Percentiles rank a stretch among this genome's conserved stretches.
Evolutionary conservation across 768 basidiomycete species (phyloP).

Genomic region (Russula dissimulans): DNA sequence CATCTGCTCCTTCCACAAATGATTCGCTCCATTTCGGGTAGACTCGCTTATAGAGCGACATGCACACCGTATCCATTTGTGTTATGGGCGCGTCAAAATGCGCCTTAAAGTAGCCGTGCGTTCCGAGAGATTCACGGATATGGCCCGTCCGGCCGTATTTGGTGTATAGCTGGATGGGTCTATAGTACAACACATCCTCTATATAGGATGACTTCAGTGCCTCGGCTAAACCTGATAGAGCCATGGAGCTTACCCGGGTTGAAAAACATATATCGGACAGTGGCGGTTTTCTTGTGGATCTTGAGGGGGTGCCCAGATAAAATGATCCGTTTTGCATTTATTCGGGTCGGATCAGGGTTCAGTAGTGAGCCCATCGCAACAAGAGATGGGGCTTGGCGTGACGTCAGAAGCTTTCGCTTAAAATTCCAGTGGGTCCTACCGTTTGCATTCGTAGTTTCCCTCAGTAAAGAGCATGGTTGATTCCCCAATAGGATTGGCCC

Average conservation of each 20-base stretch:
- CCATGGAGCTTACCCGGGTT: constrained; percentile 49
- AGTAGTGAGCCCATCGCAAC: constrained; percentile 87
- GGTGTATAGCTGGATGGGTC: constrained; percentile 86
- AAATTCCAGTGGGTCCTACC: constrained; percentile 33
- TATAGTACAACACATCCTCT: constrained; percentile 89
- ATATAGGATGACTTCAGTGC: background rate
- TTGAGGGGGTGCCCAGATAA: constrained; percentile 96
- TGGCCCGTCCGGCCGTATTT: constrained; percentile 88
- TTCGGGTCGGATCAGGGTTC: constrained; percentile 81
- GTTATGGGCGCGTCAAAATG: constrained; percentile 87
- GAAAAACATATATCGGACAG: constrained; percentile 99
- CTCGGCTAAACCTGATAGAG: constrained; percentile 9
- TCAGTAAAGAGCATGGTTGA: constrained; percentile 67
- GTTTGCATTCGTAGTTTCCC: constrained; percentile 57
- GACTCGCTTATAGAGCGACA: constrained; percentile 91
- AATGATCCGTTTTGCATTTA: constrained; percentile 89
- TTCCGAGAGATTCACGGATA: constrained; percentile 86
- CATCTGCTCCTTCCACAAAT: constrained; percentile 30
- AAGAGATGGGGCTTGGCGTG: constrained; percentile 55
- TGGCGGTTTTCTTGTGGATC: constrained; percentile 94
- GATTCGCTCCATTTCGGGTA: constrained; percentile 77
- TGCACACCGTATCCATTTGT: constrained; percentile 96
- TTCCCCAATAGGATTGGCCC: constrained; percentile 85
- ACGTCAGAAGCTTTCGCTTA: constrained; percentile 7
- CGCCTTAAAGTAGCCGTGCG: constrained; percentile 95